Base-by-base conservation (phyloP, 164 flowering plant genomes). In the Magnolia kwangsiensis region DNA sequence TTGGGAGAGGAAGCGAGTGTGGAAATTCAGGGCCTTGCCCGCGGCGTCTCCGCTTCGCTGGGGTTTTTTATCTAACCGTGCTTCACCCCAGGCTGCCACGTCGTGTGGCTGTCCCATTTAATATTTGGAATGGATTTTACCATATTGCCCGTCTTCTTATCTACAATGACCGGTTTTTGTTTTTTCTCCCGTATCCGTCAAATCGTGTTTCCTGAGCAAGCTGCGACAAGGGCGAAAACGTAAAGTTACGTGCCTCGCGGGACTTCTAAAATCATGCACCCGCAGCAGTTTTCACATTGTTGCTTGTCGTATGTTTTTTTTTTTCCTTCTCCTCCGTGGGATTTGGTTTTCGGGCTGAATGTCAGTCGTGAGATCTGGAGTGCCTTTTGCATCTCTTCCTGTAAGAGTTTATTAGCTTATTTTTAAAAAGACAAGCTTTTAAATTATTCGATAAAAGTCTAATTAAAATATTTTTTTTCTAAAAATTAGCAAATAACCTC, bases 81-180 rank as follows among this genome's bases (percentile, higher is more conserved):
- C n/a, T 72, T 74, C 84, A 81, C 91, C 91, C 91, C 82, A 77
- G 75, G 71, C 76, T 78, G 91, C 88, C 91, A 86, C 89, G 91
- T 86, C 82, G 37, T 68, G 20, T 19, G 72, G 51, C 72, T 18
- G 55, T 37, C 51, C 72, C 31, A 24, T 69, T 37, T 16, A 69
- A 24, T 67, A 67, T 67, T 67, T 11, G 23, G 69, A 10, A 29
- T 0, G 16, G 67, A 67, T 23, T 11, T 69, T 18, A 37, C 72
- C 1, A 69, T 10, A 69, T 18, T 69, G 51, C 72, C 72, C 72
- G 11, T 55, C 59, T 2, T 4, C 59, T 55, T 55, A 55, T 55
- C 59, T 55, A 9, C 59, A 55, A 55, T 9, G 59, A 55, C 59
- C 59, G 11, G 11, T 14, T 55, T 55, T 55, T 55, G 59, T 55